Evolutionary conservation across 1,139 yeast genomes (phyloP), one percentile per base, ranked within the genome.

Genomic region (Scheffersomyces insectosa): DNA sequence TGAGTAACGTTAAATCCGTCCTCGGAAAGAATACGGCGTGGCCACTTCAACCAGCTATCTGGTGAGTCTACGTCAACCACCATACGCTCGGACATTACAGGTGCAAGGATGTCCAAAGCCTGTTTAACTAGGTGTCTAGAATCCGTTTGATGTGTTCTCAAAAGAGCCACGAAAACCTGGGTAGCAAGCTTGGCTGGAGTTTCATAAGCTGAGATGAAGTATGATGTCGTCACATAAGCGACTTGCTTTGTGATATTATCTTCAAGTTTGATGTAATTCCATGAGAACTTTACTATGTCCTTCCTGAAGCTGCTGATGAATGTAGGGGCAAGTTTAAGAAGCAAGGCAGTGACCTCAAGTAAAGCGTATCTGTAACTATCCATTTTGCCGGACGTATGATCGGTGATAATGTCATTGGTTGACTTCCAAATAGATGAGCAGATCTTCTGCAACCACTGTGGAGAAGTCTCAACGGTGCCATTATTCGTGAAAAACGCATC

Each of bases 181-280:
- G 95, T 85, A 3, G 93, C 95, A 42, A 95, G 80, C 56, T 88
- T 88, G 0, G 89, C 78, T 10, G 97, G 95, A 0, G 97, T 90
- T 37, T 91, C 98, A 60, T 84, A 95, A 0, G 88, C 86, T 1
- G 91, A 79, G 48, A 95, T 90, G 61, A 91, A 95, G 59, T 84
- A 83, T 0, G 96, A 79, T 2, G 95, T 89, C 1, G 95, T 82
- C 32, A 90, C 90, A 61, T 91, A 91, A 0, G 98, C 98, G 4
- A 95, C 88, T 55, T 90, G 97, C 60, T 95, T 95, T 34, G 96
- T 84, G 41, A 90, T 81, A 45, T 84, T 80, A 59, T 95, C 99
- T 51, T 91, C 98, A 37, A 91, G 68, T 54, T 89, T 89, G 57
- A 93, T 86, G 57, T 85, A 88, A 53, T 88, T 88, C 99, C 99